Conservation (phyloP, 257 asterid genomes). For the Cinchona pubescens region DNA sequence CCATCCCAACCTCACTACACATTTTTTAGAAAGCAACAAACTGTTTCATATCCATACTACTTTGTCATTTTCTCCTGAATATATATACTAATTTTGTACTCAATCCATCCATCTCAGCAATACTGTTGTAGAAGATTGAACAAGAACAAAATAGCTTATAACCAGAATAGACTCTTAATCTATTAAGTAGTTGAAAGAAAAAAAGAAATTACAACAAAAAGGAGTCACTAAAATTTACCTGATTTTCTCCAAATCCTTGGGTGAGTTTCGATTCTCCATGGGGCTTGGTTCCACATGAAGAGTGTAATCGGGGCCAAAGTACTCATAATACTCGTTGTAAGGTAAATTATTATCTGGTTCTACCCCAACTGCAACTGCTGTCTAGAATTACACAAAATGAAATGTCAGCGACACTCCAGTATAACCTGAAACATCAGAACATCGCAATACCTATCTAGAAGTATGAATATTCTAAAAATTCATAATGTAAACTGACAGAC, state of each 20-base stretch:
- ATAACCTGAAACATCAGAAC: constrained; percentile 5
- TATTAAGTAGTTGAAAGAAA: neutral
- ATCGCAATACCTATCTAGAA: neutral
- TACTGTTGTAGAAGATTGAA: neutral
- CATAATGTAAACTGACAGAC: neutral
- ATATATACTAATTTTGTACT: neutral
- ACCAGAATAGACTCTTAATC: neutral
- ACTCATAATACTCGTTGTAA: constrained; percentile 75
- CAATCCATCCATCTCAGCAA: neutral
- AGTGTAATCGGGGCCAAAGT: constrained; percentile 77
- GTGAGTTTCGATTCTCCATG: constrained; percentile 59
- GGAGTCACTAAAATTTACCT: constrained; percentile 36
- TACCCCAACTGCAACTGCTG: constrained; percentile 85
- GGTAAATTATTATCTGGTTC: constrained; percentile 85
- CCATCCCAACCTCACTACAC: neutral
- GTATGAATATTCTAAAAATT: constrained; percentile 3
- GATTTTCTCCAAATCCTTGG: constrained; percentile 67
- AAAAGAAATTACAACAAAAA: neutral
- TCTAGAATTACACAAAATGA: constrained; percentile 44
- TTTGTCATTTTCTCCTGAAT: neutral
- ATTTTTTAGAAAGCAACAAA: neutral
- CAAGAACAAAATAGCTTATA: neutral
- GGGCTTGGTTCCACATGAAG: constrained; percentile 66
- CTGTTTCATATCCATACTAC: neutral
- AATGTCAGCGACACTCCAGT: constrained; percentile 14